Base-by-base conservation (phyloP, 371 early-diverging fungal genomes). In the Gilbertella persicaria region DNA sequence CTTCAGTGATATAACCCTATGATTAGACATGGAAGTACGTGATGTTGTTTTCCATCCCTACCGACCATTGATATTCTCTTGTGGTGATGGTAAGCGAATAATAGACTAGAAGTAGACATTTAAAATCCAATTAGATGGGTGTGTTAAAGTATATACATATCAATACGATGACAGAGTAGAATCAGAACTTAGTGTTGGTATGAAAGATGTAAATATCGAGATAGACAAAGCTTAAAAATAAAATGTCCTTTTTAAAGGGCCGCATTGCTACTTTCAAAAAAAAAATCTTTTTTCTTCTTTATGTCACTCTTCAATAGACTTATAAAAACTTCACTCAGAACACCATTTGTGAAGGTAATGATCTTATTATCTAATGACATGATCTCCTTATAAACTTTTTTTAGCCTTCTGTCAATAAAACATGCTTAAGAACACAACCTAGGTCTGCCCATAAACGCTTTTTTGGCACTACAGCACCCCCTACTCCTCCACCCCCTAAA, bases 41-140 rank as follows among this genome's bases (percentile, higher is more conserved):
- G 95, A 95, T 73, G 86, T 92, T n/a, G 71, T 93, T 43, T 91
- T 94, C 67, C 95, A 95, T 59, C 94, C 94, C 26, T 83, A 84
- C 19, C 73, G 82, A 48, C 85, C 88, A 12, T 61, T 91, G 7
- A 46, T 95, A 44, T 88, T 94, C 55, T 88, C 94, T 5, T 84
- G 90, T 73, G 87, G 83, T 37, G 96, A 95, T 66, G 96, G 87
- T 85, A 79, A 70, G 59, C 39, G 36, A 40, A n/a, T n/a, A 9
- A 33, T 21, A n/a, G 19, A 29, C 14, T 21, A 5, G 13, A 5
- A 21, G 8, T 36, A 21, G 29, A 26, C 23, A 43, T 30, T 9
- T 23, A 33, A 17, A 16, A 17, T 43, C 3, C 10, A 1, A 21
- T 10, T 50, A 72, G 72, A 73, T 62, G 70, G 70, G 0, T 61